Evolutionary conservation across 2,329 filamentous ascomycete species (phyloP).

Genomic region (Hymenoscyphus occultus): DNA sequence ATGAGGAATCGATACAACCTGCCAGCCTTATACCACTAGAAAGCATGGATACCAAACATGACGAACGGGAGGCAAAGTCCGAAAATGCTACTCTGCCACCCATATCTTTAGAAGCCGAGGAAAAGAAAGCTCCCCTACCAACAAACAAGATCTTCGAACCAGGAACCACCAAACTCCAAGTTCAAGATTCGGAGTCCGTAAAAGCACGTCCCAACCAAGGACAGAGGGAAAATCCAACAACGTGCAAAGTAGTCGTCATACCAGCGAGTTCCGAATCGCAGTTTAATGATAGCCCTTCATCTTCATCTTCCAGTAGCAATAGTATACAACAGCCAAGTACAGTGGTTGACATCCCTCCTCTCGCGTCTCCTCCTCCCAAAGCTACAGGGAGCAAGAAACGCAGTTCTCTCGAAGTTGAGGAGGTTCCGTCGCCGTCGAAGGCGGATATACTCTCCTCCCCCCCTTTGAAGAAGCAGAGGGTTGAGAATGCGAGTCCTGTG

Average conservation of each 20-base stretch:
- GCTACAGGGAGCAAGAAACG: not conserved
- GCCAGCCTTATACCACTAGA: not conserved
- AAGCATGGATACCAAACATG: not conserved
- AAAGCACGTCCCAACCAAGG: not conserved
- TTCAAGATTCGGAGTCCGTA: not conserved
- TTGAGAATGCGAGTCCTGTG: not conserved
- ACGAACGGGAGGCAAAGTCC: not conserved
- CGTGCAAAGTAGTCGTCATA: constrained; percentile 2
- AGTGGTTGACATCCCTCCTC: constrained; percentile 15
- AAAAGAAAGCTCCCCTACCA: not conserved
- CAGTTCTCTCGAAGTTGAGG: not conserved
- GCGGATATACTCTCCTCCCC: not conserved
- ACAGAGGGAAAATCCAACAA: not conserved
- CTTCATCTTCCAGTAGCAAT: constrained; percentile 7
- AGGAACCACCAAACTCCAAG: not conserved
- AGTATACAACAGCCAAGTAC: constrained; percentile 15
- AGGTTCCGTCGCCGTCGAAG: not conserved
- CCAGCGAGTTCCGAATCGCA: not conserved
- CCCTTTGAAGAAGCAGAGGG: constrained; percentile 1
- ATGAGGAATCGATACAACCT: not conserved
- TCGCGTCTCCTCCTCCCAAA: not conserved
- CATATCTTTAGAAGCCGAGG: not conserved
- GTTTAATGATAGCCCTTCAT: not conserved
- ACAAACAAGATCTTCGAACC: not conserved
- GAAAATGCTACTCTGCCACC: not conserved